These are phyloP conservation scores for Aspergillus sp. DNA, from an alignment of 2,329 filamentous ascomycete species.

Conservation along the genomic window DNA sequence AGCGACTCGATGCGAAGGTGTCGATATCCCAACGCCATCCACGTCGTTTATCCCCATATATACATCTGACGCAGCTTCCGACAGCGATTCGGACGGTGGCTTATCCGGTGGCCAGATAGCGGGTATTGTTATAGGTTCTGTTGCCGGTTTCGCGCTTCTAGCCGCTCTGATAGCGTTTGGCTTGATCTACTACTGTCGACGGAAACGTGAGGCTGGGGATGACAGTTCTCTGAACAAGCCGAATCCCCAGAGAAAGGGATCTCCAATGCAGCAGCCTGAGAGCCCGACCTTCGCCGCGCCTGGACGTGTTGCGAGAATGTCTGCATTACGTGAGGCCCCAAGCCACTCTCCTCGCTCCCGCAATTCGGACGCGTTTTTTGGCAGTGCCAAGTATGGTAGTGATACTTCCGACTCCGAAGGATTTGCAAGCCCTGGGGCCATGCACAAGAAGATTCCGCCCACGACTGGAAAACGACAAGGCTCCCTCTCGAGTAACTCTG, in stretches of 20 bases:
- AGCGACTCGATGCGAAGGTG: constrained; percentile 69
- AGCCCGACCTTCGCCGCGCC: constrained; percentile 68
- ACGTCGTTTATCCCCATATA: constrained; percentile 59
- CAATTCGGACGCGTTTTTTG: constrained; percentile 49
- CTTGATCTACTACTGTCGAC: constrained; percentile 57
- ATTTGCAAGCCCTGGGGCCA: constrained; percentile 69
- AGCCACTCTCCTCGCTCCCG: constrained; percentile 60
- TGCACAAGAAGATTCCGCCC: constrained; percentile 50
- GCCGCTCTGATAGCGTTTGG: constrained; percentile 60
- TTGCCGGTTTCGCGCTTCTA: constrained; percentile 71
- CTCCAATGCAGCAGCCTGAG: constrained; percentile 44
- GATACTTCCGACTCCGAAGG: constrained; percentile 62
- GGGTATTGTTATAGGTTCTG: constrained; percentile 79
- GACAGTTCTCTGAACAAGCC: constrained; percentile 88
- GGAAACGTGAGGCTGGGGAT: constrained; percentile 61
- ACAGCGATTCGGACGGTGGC: constrained; percentile 40
- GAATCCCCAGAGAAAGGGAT: constrained; percentile 59
- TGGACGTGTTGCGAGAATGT: constrained; percentile 92
- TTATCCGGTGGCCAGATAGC: constrained; percentile 87
- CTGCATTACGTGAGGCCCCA: constrained; percentile 77
- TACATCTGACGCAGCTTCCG: constrained; percentile 57
- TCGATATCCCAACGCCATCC: constrained; percentile 72
- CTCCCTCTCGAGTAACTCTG: constrained; percentile 85
- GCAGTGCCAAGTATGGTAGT: constrained; percentile 53
- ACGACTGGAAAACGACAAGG: constrained; percentile 67